phyloP scores from a whole-genome alignment of 2,329 filamentous ascomycete species.

The Ophiostoma perfectum region DNA sequence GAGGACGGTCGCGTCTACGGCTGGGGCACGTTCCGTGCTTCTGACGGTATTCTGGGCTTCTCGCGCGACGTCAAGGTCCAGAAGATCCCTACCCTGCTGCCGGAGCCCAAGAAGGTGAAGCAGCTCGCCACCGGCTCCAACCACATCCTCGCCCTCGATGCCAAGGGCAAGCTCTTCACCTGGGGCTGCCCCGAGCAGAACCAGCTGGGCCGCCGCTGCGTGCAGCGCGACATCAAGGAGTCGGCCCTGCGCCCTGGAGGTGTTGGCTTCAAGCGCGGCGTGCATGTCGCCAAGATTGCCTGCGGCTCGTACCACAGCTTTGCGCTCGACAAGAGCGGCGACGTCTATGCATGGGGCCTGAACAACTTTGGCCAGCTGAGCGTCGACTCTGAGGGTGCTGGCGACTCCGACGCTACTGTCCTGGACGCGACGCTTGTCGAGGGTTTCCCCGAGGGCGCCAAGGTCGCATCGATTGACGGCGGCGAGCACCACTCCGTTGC shows the following conservation, averaged over 20 bases:
- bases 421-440: slow-evolving; percentile 64
- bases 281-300: slow-evolving; percentile 62
- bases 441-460: slow-evolving; percentile 52
- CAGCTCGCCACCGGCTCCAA: slow-evolving; percentile 63
- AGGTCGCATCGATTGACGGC: slow-evolving; percentile 65
- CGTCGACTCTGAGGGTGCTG: slow-evolving; percentile 50
- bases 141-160: slow-evolving; percentile 64
- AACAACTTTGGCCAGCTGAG: slow-evolving; percentile 85
- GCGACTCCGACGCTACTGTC: slow-evolving; percentile 65
- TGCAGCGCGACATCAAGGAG: slow-evolving; percentile 48
- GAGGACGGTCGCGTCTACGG: slow-evolving; percentile 71
- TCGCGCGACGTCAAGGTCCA: slow-evolving; percentile 36
- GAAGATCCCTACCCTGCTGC: slow-evolving; percentile 49
- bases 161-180: slow-evolving; percentile 58
- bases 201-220: slow-evolving; percentile 54
- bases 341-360: slow-evolving; percentile 75
- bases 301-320: slow-evolving; percentile 77
- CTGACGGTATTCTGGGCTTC: slow-evolving; percentile 45
- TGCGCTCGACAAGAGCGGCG: slow-evolving; percentile 63
- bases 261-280: slow-evolving; percentile 37
- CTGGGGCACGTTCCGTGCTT: slow-evolving; percentile 73
- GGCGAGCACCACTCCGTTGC: slow-evolving; percentile 67
- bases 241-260: slow-evolving; percentile 35
- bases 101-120: slow-evolving; percentile 60
- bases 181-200: slow-evolving; percentile 70